Evolutionary conservation across 306 rosid genomes (phyloP).

Genomic region (Pyrus betulifolia): DNA sequence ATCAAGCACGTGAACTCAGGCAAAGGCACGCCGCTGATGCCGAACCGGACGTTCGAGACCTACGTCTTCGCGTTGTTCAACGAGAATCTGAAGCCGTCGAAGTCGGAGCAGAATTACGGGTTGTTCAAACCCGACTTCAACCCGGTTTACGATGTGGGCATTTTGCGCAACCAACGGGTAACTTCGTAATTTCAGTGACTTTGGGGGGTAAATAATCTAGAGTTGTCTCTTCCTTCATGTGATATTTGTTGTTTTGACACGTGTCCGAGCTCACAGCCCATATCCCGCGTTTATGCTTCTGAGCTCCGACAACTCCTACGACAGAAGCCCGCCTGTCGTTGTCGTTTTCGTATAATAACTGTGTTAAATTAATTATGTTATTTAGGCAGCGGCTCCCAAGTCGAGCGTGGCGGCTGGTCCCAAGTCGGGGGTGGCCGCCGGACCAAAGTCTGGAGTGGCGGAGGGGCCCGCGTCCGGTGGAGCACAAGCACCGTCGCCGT

Average conservation of each 20-base stretch:
- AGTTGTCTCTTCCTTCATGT: neutral
- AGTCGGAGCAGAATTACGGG: conserved; percentile 72
- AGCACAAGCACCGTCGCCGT: neutral
- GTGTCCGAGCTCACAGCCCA: neutral
- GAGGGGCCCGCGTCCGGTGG: neutral
- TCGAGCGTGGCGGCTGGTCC: neutral
- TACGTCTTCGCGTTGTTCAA: conserved; percentile 67
- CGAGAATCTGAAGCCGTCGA: conserved; percentile 54
- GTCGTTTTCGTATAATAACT: neutral
- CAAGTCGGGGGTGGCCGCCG: neutral
- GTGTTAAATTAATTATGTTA: no score
- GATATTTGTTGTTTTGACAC: neutral
- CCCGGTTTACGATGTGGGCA: conserved; percentile 62
- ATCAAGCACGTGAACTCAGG: conserved; percentile 62
- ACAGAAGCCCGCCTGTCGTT: neutral
- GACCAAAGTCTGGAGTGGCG: neutral
- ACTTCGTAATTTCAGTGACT: neutral
- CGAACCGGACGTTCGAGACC: conserved; percentile 59
- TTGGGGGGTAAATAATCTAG: neutral
- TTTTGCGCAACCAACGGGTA: conserved; percentile 50
- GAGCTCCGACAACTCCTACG: neutral
- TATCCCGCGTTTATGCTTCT: neutral
- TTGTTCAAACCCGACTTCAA: conserved; percentile 58
- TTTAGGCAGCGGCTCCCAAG: conserved; percentile 15
- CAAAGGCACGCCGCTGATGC: conserved; percentile 79